Evolutionary conservation across 106 monocot species (phyloP).

Genomic region (Allium cepa): DNA sequence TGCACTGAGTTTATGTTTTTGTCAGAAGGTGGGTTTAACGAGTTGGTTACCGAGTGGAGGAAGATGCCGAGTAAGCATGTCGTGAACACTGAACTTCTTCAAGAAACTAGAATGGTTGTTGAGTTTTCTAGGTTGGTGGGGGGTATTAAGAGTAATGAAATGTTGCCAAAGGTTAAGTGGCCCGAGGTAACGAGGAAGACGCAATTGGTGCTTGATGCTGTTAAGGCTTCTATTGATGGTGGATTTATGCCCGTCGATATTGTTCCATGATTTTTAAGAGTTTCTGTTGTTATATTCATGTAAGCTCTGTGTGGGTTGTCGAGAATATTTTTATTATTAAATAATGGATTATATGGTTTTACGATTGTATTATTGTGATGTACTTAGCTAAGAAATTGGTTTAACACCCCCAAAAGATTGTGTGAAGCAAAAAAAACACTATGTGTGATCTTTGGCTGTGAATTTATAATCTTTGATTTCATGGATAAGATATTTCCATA

Average conservation of each 20-base stretch:
- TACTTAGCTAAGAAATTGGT: too few relatives aligned
- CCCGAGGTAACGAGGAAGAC: conserved; percentile 20
- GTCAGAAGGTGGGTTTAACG: conserved; percentile 28
- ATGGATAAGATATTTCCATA: too few relatives aligned
- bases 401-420: too few relatives aligned
- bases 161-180: conserved; percentile 15
- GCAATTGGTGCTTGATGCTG: conserved; percentile 19
- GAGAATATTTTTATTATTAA: too few relatives aligned
- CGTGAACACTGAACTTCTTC: conserved; percentile 41
- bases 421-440: too few relatives aligned
- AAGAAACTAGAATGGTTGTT: conserved; percentile 56
- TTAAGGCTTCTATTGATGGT: conserved; percentile 17
- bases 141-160: conserved; percentile 20
- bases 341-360: too few relatives aligned
- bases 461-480: too few relatives aligned
- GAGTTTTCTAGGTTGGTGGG: conserved; percentile 62
- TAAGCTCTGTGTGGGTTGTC: too few relatives aligned
- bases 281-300: too few relatives aligned
- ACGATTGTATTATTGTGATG: too few relatives aligned
- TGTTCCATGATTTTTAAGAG: background rate
- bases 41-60: conserved; percentile 50
- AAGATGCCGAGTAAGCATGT: conserved; percentile 39
- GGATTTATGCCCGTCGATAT: conserved; percentile 15
- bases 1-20: conserved; percentile 30
- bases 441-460: too few relatives aligned